These are phyloP conservation scores for Biscogniauxia sp. DNA, from an alignment of 2,329 filamentous ascomycete genomes.

Conservation along the genomic window DNA sequence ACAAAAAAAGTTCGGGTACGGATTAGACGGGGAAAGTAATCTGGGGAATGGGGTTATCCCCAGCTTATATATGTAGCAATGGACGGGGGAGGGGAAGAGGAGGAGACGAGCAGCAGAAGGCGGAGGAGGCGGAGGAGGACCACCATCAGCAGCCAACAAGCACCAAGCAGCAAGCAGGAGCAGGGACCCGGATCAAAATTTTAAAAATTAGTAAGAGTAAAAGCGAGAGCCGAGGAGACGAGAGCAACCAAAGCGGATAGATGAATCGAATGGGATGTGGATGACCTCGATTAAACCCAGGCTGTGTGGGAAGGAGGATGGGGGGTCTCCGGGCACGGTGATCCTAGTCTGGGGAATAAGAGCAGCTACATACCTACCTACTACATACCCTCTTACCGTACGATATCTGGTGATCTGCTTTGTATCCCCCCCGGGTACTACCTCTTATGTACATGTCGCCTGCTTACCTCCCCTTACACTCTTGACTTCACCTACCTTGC, in stretches of 20 bases:
- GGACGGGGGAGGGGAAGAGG: too few species aligned
- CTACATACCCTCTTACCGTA: background rate
- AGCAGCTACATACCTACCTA: background rate
- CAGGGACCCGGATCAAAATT: too few species aligned
- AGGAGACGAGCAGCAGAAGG: background rate
- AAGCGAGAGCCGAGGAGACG: background rate
- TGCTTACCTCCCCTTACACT: background rate
- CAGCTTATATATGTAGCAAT: background rate
- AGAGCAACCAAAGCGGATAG: background rate
- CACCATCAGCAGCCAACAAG: background rate
- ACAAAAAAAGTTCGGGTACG: background rate
- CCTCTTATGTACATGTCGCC: background rate
- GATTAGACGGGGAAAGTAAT: background rate
- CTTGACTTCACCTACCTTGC: too few species aligned
- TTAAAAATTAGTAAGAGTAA: background rate
- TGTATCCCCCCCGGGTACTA: background rate
- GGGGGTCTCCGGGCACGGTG: background rate
- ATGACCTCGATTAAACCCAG: background rate
- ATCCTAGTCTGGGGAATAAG: background rate
- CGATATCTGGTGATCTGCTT: background rate
- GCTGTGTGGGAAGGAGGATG: background rate
- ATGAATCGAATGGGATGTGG: too few species aligned
- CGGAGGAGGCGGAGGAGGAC: background rate
- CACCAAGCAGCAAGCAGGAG: too few species aligned
- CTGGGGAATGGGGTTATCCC: background rate